Evolutionary conservation across 169 alveolate species (phyloP).

Genomic region (Besnoitia besnoiti): DNA sequence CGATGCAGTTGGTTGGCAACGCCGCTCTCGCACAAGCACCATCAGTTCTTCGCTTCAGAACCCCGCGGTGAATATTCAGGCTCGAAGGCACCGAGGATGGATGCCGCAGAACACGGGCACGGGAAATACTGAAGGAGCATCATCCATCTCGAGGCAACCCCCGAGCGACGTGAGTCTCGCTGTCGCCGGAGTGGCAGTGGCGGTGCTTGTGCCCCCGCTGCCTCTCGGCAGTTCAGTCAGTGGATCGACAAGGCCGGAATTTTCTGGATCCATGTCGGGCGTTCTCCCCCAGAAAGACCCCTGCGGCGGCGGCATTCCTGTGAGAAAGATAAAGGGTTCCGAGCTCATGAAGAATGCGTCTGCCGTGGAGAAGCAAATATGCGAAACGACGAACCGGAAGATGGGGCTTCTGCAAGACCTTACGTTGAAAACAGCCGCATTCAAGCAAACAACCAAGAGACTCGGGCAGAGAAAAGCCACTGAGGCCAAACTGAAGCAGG

Average conservation of each 20-base stretch:
- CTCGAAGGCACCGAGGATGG: not conserved
- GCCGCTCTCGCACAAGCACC: no score
- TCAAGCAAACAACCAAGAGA: conserved; percentile 16
- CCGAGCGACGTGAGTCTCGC: not conserved
- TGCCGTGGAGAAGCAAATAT: not conserved
- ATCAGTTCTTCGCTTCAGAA: not conserved
- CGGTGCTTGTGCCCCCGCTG: not conserved
- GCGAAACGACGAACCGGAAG: not conserved
- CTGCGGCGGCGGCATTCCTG: not conserved
- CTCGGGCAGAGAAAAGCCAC: not conserved
- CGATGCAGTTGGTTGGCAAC: no score
- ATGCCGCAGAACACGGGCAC: not conserved
- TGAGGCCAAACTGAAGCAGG: not conserved
- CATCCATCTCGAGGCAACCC: not conserved
- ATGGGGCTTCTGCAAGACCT: conserved; percentile 24
- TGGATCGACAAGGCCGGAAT: not conserved
- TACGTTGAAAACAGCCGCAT: not conserved
- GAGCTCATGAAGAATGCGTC: not conserved
- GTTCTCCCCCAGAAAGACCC: not conserved
- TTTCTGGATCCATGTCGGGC: not conserved
- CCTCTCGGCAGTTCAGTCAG: not conserved
- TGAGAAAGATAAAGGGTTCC: conserved; percentile 24
- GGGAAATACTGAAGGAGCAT: not conserved
- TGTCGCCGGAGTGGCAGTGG: not conserved
- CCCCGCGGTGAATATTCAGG: not conserved